These are phyloP conservation scores for Quercus lobata DNA, from an alignment of 331 rosid genomes.

Conservation along the genomic window DNA sequence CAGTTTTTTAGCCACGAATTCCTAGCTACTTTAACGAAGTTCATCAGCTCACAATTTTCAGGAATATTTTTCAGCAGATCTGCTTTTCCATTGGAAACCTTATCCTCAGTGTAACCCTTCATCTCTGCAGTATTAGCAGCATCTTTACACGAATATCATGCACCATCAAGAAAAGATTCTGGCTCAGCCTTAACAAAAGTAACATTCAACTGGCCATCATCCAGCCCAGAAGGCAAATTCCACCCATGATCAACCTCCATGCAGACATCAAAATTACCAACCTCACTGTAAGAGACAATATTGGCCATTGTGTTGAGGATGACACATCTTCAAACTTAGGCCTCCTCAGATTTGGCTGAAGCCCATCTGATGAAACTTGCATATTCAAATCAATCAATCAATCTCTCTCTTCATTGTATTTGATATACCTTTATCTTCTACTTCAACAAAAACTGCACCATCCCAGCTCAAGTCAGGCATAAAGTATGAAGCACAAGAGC, in stretches of 20 bases:
- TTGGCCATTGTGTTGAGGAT: conserved; percentile 38
- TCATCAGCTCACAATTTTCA: conserved; percentile 64
- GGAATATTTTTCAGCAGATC: conserved; percentile 35
- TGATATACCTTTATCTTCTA: conserved; percentile 47
- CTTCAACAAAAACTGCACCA: conserved; percentile 37
- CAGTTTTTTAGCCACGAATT: conserved; percentile 83
- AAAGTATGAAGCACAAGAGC: too few species aligned
- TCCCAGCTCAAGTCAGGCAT: conserved; percentile 41
- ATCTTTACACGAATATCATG: conserved; percentile 27
- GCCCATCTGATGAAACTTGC: conserved; percentile 53
- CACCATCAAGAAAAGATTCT: conserved; percentile 33
- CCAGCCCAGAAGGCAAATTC: conserved; percentile 37
- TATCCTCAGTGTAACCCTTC: conserved; percentile 33
- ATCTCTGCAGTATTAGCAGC: conserved; percentile 25
- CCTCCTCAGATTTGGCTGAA: conserved; percentile 52
- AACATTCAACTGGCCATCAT: conserved; percentile 39
- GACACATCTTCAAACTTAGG: conserved; percentile 60
- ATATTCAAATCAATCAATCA: conserved; percentile 57
- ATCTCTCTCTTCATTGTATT: conserved; percentile 20
- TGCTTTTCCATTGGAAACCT: conserved; percentile 39
- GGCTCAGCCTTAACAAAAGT: conserved; percentile 42
- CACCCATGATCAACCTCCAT: conserved; percentile 41
- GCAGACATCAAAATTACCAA: conserved; percentile 37
- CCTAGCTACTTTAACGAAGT: conserved; percentile 70
- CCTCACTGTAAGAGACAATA: conserved; percentile 38